Evolutionary conservation across 202 grass and related monocot genomes (phyloP), one percentile per base, ranked within the genome.

Genomic region (Hordeum pubiflorum): DNA sequence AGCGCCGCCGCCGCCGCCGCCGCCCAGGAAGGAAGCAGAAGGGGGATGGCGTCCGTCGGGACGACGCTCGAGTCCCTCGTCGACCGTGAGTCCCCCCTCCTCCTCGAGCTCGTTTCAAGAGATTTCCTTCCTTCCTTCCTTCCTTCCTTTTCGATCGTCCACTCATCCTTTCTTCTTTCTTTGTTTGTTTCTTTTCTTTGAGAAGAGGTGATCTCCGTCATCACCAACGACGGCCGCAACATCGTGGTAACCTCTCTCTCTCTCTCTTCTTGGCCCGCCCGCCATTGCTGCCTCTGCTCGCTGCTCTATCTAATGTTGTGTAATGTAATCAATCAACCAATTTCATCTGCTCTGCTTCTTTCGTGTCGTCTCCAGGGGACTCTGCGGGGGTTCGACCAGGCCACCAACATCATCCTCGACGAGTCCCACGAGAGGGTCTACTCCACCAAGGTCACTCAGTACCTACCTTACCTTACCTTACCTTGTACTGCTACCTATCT

Each of bases 361-460:
- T 29, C 3, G 27, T 3, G 27, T 29, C 27, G 27, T 29, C 27
- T 15, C 13, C 76, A 98, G 95, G 95, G 95, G 4, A 85, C 91
- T 41, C 83, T 98, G 31, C 89, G 89, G 74, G 95, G 92, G 23
- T 98, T 93, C 64, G 95, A 95, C 66, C 90, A 93, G 76, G 95
- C 92, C n/a, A 98, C 95, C 80, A 98, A 98, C 86, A 93, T 98
- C 22, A 94, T 98, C 76, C 93, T 98, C 11, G 90, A 98, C 57
- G 95, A 98, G 87, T 98, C 95, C 37, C 95, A 98, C 74, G 90
- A 98, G 84, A 93, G 90, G 65, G 95, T 98, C 23, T 94, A 98
- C 72, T 98, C 95, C 29, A 98, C 92, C 12, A 98, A 91, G 90
- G 95, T 91, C 39, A 40, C 39, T 39, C 27, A 29, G 2, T 29